These are phyloP conservation scores for Leccinum barrowsii DNA, from an alignment of 768 basidiomycete genomes.

Conservation along the genomic window DNA sequence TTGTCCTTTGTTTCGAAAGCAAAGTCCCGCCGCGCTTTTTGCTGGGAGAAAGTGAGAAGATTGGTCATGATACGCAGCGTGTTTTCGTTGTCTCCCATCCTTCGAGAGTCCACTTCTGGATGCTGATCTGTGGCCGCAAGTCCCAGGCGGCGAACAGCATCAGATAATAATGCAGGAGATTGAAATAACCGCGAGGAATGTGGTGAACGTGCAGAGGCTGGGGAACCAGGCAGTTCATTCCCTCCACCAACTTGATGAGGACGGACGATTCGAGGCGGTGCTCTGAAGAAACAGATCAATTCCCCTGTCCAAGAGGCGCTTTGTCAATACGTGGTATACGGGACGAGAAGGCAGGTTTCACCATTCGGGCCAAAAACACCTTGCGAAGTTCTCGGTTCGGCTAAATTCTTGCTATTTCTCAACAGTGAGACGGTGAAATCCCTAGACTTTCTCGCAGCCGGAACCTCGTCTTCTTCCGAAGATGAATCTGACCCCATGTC, in stretches of 20 bases:
- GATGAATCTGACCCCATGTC: slow-evolving; percentile 59
- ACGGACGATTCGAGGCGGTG: slow-evolving; percentile 69
- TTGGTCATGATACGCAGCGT: slow-evolving; percentile 79
- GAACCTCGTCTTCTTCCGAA: slow-evolving; percentile 62
- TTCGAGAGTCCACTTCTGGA: slow-evolving; percentile 39
- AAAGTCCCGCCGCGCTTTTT: slow-evolving; percentile 35
- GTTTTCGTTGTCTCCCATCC: slow-evolving; percentile 49
- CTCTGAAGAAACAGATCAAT: slow-evolving; percentile 82
- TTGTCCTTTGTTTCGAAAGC: slow-evolving; percentile 42
- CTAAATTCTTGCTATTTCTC: slow-evolving; percentile 70
- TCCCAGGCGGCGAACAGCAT: slow-evolving; percentile 65
- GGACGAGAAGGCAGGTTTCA: slow-evolving; percentile 28
- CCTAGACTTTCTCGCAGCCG: slow-evolving; percentile 37
- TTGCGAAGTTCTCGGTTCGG: slow-evolving; percentile 83
- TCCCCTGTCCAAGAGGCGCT: slow-evolving; percentile 52
- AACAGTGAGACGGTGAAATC: slow-evolving; percentile 53
- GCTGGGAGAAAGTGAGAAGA: slow-evolving; percentile 58
- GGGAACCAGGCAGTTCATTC: slow-evolving; percentile 46
- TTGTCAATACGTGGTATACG: slow-evolving; percentile 1
- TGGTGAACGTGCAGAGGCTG: slow-evolving; percentile 30
- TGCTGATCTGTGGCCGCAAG: slow-evolving; percentile 58
- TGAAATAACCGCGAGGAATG: slow-evolving; percentile 41
- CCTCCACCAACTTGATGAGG: slow-evolving; percentile 38
- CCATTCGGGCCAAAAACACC: slow-evolving; percentile 89
- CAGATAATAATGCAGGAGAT: slow-evolving; percentile 67